phyloP scores from a whole-genome alignment of 2,329 filamentous ascomycete species.

The Neobulgaria alba region DNA sequence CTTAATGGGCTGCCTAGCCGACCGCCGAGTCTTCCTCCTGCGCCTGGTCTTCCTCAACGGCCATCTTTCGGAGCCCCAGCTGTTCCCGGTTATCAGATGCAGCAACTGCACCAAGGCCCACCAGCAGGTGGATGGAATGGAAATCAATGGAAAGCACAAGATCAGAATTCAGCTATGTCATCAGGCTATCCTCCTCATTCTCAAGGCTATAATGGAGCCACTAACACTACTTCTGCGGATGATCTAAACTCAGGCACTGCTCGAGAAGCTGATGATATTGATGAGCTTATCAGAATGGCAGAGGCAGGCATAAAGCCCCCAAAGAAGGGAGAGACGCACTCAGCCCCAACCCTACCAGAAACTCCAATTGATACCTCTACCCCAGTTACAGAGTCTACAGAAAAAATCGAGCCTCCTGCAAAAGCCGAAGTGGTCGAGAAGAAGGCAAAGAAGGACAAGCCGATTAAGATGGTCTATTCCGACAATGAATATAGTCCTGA shows the following conservation, averaged over 20 bases:
- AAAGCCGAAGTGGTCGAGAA: slow-evolving; percentile 44
- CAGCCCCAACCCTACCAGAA: slow-evolving; percentile 31
- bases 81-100: slow-evolving; percentile 40
- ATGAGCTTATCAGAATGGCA: slow-evolving; percentile 56
- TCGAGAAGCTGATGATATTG: slow-evolving; percentile 50
- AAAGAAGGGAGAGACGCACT: slow-evolving; percentile 33
- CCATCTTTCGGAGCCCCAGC: slow-evolving; percentile 46
- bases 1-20: slow-evolving; percentile 37
- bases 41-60: slow-evolving; percentile 50
- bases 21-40: slow-evolving; percentile 44
- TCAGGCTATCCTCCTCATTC: slow-evolving; percentile 30
- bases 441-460: slow-evolving; percentile 57
- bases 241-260: slow-evolving; percentile 39
- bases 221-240: slow-evolving; percentile 38
- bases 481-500: slow-evolving; percentile 76
- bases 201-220: slow-evolving; percentile 28
- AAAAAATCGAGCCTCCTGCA: slow-evolving; percentile 31
- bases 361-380: slow-evolving; percentile 34
- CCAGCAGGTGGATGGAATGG: slow-evolving; percentile 29
- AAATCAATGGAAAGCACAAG: slow-evolving; percentile 30
- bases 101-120: slow-evolving; percentile 46
- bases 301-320: slow-evolving; percentile 49
- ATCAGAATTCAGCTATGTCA: slow-evolving; percentile 32
- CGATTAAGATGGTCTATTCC: slow-evolving; percentile 71
- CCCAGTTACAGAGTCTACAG: slow-evolving; percentile 26